Evolutionary conservation across 1,139 yeast species (phyloP).

Genomic region (Hyphopichia pseudoburtonii): DNA sequence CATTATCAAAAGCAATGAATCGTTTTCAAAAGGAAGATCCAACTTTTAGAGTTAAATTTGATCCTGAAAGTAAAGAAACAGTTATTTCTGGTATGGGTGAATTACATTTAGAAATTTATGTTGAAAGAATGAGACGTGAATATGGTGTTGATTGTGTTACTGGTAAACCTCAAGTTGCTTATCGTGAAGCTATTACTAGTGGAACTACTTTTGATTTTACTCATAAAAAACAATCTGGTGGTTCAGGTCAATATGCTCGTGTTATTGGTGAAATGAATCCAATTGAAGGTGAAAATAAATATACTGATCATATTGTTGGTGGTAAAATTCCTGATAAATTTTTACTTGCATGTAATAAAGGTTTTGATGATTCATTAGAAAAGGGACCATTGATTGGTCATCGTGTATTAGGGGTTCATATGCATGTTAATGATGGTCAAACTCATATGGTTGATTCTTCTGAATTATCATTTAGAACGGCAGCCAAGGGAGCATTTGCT

Average conservation of each 20-base stretch:
- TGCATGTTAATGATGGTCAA: conserved; percentile 96
- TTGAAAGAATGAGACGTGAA: conserved; percentile 97
- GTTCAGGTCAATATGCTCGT: conserved; percentile 99
- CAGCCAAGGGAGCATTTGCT: conserved; percentile 88
- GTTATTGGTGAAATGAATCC: conserved; percentile 85
- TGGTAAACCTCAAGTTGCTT: conserved; percentile 97
- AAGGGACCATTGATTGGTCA: conserved; percentile 98
- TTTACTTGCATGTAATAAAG: conserved; percentile 91
- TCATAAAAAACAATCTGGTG: conserved; percentile 98
- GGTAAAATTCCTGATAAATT: conserved; percentile 97
- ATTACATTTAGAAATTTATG: conserved; percentile 92
- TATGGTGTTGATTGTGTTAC: conserved; percentile 93
- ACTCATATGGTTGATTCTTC: conserved; percentile 97
- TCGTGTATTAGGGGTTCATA: conserved; percentile 84
- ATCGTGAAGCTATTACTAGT: conserved; percentile 85
- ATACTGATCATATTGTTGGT: conserved; percentile 88
- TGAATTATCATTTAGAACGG: conserved; percentile 91
- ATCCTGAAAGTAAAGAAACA: conserved; percentile 91
- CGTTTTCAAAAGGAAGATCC: conserved; percentile 99
- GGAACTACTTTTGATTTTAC: conserved; percentile 86
- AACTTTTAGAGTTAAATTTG: conserved; percentile 90
- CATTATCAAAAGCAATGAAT: conserved; percentile 92
- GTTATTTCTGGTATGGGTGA: conserved; percentile 99
- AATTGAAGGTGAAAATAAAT: conserved; percentile 64
- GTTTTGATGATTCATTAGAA: conserved; percentile 91